phyloP scores from a whole-genome alignment of 257 asterid species.

The Fraxinus excelsior region DNA sequence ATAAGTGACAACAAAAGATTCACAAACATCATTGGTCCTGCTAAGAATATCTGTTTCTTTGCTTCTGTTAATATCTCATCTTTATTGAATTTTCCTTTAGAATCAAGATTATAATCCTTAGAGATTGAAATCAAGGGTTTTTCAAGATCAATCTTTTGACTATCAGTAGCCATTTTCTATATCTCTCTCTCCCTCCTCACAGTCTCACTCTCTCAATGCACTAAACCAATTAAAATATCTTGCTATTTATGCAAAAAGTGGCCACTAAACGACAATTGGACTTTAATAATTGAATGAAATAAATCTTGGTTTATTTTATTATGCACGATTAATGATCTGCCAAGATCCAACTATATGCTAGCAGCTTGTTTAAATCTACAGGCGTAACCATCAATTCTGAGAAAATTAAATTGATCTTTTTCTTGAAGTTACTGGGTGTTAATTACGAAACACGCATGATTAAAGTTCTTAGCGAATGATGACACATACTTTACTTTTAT shows the following conservation, averaged over 20 bases:
- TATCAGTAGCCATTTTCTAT: constrained; percentile 26
- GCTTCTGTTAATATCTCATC: constrained; percentile 42
- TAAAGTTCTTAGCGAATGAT: background rate
- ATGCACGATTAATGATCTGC: constrained; percentile 22
- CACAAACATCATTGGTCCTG: constrained; percentile 60
- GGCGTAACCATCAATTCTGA: background rate
- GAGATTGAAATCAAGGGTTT: constrained; percentile 33
- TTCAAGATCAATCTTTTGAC: constrained; percentile 33
- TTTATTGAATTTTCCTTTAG: constrained; percentile 26
- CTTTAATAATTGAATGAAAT: constrained; percentile 1
- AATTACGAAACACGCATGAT: background rate
- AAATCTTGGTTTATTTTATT: constrained; percentile 22
- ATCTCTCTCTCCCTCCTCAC: background rate
- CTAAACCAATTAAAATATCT: constrained; percentile 6
- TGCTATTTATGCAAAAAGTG: constrained; percentile 27
- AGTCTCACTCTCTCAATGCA: constrained; percentile 9
- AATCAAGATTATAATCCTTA: constrained; percentile 20
- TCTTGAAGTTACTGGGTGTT: background rate
- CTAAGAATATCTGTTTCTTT: constrained; percentile 43
- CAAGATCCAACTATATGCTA: background rate
- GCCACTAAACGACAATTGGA: constrained; percentile 17
- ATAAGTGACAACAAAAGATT: constrained; percentile 48
- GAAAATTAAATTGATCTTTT: too few species aligned
- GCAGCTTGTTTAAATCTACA: constrained; percentile 16
- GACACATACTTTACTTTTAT: background rate